Evolutionary conservation across 1,139 yeast genomes (phyloP), one percentile per base, ranked within the genome.

Genomic region (Suhomyces panamericanus): DNA sequence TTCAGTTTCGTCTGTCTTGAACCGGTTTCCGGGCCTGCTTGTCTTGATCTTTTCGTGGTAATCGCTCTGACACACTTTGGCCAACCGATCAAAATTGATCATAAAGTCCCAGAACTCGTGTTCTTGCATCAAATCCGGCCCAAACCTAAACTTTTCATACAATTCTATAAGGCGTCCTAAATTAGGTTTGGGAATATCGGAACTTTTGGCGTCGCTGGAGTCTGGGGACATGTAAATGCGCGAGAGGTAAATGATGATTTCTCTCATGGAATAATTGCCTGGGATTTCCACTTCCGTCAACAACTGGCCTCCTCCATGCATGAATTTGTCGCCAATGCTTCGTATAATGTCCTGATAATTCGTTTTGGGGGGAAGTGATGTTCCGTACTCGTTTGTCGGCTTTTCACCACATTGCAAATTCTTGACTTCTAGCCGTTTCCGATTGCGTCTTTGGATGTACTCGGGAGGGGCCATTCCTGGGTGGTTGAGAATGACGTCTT

Each of bases 101-200:
- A 90, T 78, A 55, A 88, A 83, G 34, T 69, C 73, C 32, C 81
- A 66, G 56, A 90, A 81, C 39, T 85, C 85, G 2, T 64, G 68
- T 50, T 85, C 84, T 0, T 75, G 64, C 12, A 89, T 80, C 15
- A 83, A 73, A 20, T 73, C 64, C 1, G 86, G 86, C 1, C 95
- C 80, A 61, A 82, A 91, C 49, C 90, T 70, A 31, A 85, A 73
- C 40, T 70, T 70, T 52, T 90, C 96, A 63, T 89, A 90, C n/a
- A 80, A 62, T 1, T 66, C 68, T 10, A 84, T 66, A 50, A 84
- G 56, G 30, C 52, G 57, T 32, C 51, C 65, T n/a, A 62, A 58
- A 40, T 64, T 54, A 2, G 66, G 65, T 6, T 49, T 51, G 16
- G 41, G 41, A n/a, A 49, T 40, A 22, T 42, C 44, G 3, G 34